A percentile compares a stretch with the other conserved stretches of the same genome.
phyloP scores from a whole-genome alignment of 495 filamentous ascomycete species.

The Astrothelium subdiscretum region DNA sequence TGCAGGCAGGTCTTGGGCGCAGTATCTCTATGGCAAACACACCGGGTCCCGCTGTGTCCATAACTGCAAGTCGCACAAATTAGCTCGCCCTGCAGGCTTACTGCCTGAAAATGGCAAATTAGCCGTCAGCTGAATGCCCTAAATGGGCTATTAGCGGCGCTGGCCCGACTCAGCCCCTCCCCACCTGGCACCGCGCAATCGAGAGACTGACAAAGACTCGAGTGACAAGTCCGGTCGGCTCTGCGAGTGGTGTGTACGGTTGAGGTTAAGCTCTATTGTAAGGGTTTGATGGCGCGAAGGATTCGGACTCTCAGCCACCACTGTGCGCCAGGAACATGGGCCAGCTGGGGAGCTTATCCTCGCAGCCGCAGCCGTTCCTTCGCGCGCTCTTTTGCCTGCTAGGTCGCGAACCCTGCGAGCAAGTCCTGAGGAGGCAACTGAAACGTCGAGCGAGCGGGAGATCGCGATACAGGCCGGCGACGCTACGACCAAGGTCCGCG shows the following conservation, averaged over 20 bases:
- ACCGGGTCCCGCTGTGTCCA: not conserved
- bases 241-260: not conserved
- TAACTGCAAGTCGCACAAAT: not conserved
- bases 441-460: constrained; percentile 2
- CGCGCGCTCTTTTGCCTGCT: not conserved
- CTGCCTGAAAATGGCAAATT: not conserved
- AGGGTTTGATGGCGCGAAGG: constrained; percentile 1
- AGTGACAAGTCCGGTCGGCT: not conserved
- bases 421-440: not conserved
- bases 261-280: not conserved
- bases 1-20: not conserved
- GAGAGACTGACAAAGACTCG: not conserved
- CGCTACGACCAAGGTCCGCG: not conserved
- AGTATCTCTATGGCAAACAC: not conserved
- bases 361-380: constrained; percentile 2
- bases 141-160: not conserved
- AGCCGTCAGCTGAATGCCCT: not conserved
- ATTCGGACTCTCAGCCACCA: not conserved
- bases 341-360: not conserved
- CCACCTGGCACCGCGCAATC: not conserved
- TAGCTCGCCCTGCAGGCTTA: not conserved
- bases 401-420: not conserved
- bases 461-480: not conserved
- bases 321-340: constrained; percentile 1
- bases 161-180: not conserved